Percentiles rank a stretch among this genome's conserved stretches.
These are phyloP conservation scores for Domatiomyces catenatus DNA, from an alignment of 2,329 filamentous ascomycete genomes.

Conservation along the genomic window DNA sequence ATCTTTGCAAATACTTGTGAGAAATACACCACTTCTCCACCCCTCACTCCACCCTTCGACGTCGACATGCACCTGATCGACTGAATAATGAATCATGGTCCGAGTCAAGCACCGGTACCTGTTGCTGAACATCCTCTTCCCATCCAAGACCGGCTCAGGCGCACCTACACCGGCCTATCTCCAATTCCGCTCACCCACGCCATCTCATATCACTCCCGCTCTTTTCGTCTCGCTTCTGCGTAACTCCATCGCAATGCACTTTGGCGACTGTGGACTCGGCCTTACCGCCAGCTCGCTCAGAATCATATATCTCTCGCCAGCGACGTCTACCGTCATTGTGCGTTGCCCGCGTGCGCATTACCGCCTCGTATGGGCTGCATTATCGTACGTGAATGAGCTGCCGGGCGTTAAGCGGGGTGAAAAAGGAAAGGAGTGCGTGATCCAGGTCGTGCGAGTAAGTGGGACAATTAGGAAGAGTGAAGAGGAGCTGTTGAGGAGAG, in stretches of 20 bases:
- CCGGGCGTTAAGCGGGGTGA: constrained; percentile 26
- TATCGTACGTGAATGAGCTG: constrained; percentile 63
- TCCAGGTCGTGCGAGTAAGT: constrained; percentile 72
- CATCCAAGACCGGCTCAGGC: constrained; percentile 29
- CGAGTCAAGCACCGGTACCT: constrained; percentile 93
- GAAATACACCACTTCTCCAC: too few relatives aligned
- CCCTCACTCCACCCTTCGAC: neutral
- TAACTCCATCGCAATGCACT: constrained; percentile 53
- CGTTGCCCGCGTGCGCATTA: constrained; percentile 70
- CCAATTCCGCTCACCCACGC: constrained; percentile 63
- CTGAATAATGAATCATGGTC: constrained; percentile 50
- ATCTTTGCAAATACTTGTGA: neutral
- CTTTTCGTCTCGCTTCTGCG: constrained; percentile 41
- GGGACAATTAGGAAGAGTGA: constrained; percentile 89
- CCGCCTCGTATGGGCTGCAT: constrained; percentile 73
- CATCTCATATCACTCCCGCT: constrained; percentile 51
- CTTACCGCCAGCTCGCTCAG: constrained; percentile 18
- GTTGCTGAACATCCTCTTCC: constrained; percentile 85
- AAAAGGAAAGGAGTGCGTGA: constrained; percentile 45
- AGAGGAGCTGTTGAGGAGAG: constrained; percentile 70
- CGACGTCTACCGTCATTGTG: constrained; percentile 90
- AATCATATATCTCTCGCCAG: constrained; percentile 86
- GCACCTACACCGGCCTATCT: constrained; percentile 41
- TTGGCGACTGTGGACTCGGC: constrained; percentile 70
- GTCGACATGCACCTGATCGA: neutral